Percentiles rank a stretch among this genome's conserved stretches.
Conservation (phyloP, 805 yeast genomes). For the Nakazawaea wickerhamii region DNA sequence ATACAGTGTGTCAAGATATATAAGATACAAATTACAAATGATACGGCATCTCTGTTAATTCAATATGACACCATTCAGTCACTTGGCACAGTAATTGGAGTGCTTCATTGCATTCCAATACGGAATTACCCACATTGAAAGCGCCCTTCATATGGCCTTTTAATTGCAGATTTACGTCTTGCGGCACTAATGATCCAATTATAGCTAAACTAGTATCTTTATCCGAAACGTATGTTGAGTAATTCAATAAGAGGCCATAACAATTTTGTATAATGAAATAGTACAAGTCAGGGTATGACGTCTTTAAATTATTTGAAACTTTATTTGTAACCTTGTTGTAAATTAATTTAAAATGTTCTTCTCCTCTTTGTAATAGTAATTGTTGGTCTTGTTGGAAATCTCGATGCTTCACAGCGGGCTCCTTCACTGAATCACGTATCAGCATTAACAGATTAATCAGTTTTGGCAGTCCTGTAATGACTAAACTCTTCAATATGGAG, state of each 20-base stretch:
- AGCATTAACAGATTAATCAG: slow-evolving; percentile 73
- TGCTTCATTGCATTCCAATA: slow-evolving; percentile 54
- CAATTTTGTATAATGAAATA: slow-evolving; percentile 64
- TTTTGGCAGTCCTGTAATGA: slow-evolving; percentile 79
- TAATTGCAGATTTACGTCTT: slow-evolving; percentile 88
- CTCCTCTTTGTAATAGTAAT: slow-evolving; percentile 47
- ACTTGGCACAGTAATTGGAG: slow-evolving; percentile 59
- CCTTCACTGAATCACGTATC: slow-evolving; percentile 54
- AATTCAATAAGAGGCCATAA: slow-evolving; percentile 74
- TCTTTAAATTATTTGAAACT: slow-evolving; percentile 58
- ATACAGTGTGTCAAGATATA: too few relatives aligned
- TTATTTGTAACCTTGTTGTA: slow-evolving; percentile 72
- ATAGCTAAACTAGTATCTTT: slow-evolving; percentile 74
- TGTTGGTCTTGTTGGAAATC: too few relatives aligned
- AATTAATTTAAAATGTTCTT: slow-evolving; percentile 62
- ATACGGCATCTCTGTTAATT: slow-evolving; percentile 40
- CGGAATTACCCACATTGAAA: slow-evolving; percentile 65
- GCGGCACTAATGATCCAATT: slow-evolving; percentile 79
- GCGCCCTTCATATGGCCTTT: slow-evolving; percentile 92
- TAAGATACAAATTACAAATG: not conserved
- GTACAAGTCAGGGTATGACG: slow-evolving; percentile 86
- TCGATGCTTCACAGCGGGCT: too few relatives aligned
- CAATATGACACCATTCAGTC: slow-evolving; percentile 68
- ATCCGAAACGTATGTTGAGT: slow-evolving; percentile 52
- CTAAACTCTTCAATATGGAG: slow-evolving; percentile 70